phyloP scores from a whole-genome alignment of 768 basidiomycete species.

The Tulasnella sp. region DNA sequence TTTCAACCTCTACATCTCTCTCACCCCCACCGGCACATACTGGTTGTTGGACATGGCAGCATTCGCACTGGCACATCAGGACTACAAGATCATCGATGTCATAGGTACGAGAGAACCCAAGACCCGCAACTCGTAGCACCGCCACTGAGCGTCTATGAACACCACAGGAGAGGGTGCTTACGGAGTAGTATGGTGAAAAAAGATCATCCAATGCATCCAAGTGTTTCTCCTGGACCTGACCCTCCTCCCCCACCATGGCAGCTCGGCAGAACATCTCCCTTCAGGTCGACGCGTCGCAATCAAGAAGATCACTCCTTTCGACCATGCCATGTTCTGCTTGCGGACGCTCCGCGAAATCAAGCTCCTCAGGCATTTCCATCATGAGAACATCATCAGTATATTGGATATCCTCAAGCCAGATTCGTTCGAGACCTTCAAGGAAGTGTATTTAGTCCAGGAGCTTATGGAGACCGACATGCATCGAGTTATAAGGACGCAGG shows the following conservation, averaged over 20 bases:
- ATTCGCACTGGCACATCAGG: not conserved
- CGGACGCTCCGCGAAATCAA: constrained; percentile 87
- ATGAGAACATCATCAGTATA: constrained; percentile 76
- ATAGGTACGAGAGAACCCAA: constrained; percentile 38
- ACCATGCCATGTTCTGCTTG: constrained; percentile 92
- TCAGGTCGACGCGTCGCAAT: constrained; percentile 91
- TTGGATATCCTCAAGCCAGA: constrained; percentile 82
- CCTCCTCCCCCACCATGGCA: not conserved
- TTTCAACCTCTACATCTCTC: not conserved
- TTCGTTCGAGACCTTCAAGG: constrained; percentile 77
- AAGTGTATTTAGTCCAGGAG: constrained; percentile 79
- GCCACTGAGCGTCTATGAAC: constrained; percentile 6
- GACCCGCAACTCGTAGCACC: not conserved
- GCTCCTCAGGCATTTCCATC: constrained; percentile 38
- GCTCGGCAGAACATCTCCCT: constrained; percentile 79
- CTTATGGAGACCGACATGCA: constrained; percentile 97
- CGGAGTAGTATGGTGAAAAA: constrained; percentile 74
- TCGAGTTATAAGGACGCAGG: constrained; percentile 91
- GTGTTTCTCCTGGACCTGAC: not conserved
- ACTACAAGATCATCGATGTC: constrained; percentile 77
- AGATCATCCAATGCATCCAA: constrained; percentile 18
- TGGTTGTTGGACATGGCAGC: not conserved
- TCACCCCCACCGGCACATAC: not conserved
- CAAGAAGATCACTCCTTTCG: constrained; percentile 94
- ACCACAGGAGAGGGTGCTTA: constrained; percentile 75